Evolutionary conservation across 163 green algal genomes (phyloP).

Genomic region (Scenedesmus sp.): DNA sequence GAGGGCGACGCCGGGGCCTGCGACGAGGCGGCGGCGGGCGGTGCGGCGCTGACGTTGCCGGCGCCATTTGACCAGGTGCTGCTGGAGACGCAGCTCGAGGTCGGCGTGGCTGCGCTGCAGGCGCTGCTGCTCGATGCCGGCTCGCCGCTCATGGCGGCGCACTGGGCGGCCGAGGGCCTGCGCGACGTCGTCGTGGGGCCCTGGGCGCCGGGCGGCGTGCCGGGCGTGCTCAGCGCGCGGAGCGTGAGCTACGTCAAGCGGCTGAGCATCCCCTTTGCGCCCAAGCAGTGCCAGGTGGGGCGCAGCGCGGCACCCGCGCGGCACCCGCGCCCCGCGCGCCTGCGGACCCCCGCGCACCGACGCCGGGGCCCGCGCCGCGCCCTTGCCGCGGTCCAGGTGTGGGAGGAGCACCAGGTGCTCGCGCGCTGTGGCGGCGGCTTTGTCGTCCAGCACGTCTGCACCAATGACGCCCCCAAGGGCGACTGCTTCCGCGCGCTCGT

Average conservation of each 20-base stretch:
- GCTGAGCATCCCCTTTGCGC: conserved; percentile 41
- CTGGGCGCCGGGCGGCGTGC: background rate
- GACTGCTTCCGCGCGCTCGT: conserved; percentile 38
- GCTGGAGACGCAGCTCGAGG: conserved; percentile 14
- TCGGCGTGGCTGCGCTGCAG: conserved; percentile 16
- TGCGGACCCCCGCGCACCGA: too few relatives aligned
- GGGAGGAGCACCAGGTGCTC: conserved; percentile 41
- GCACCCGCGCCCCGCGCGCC: too few relatives aligned
- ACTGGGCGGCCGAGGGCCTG: conserved; percentile 11
- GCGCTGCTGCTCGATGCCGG: conserved; percentile 8
- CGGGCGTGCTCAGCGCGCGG: background rate
- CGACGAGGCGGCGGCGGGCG: conserved; percentile 2
- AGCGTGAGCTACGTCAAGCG: conserved; percentile 38
- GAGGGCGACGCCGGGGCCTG: conserved; percentile 9
- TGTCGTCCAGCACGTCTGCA: conserved; percentile 22
- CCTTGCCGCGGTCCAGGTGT: too few relatives aligned
- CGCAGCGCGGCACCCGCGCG: too few relatives aligned
- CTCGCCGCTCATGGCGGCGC: conserved; percentile 21
- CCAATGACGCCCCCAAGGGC: conserved; percentile 42
- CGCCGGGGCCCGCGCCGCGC: too few relatives aligned
- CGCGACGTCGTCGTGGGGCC: conserved; percentile 9
- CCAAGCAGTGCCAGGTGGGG: conserved; percentile 41
- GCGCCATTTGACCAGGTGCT: conserved; percentile 25
- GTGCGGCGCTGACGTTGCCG: conserved; percentile 3
- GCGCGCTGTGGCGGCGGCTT: conserved; percentile 32